Conservation (phyloP, 345 rosid species). For the Salix viminalis region DNA sequence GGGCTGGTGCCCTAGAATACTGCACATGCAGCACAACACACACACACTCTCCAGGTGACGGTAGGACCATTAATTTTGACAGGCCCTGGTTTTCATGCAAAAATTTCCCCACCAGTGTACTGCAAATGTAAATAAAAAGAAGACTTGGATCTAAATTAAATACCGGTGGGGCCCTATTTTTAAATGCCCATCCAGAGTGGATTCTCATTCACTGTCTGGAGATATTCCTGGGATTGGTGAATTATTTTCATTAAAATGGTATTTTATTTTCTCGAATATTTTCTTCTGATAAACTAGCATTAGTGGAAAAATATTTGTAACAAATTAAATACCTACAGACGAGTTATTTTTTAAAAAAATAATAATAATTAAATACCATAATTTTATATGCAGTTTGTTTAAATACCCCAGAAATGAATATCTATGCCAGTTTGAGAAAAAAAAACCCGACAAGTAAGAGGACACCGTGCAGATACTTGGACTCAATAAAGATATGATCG, state of each 20-base stretch:
- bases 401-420: no score
- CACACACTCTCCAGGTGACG: not conserved
- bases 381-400: no score
- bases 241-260: constrained; percentile 2
- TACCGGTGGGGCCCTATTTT: constrained; percentile 5
- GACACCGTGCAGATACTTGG: constrained; percentile 3
- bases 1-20: not conserved
- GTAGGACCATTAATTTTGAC: constrained; percentile 12
- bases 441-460: not conserved
- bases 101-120: not conserved
- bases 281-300: no score
- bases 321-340: no score
- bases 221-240: not conserved
- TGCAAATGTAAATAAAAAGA: not conserved
- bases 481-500: constrained; percentile 13
- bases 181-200: constrained; percentile 4
- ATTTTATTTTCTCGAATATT: no score
- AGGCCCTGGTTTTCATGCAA: constrained; percentile 2
- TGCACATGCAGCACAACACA: not conserved
- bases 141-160: constrained; percentile 1
- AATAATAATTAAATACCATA: no score
- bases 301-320: no score
- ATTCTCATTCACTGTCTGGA: not conserved
- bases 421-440: not conserved
- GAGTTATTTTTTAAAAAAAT: no score